Base-by-base conservation (phyloP, 306 rosid genomes). In the Prunus campanulata region DNA sequence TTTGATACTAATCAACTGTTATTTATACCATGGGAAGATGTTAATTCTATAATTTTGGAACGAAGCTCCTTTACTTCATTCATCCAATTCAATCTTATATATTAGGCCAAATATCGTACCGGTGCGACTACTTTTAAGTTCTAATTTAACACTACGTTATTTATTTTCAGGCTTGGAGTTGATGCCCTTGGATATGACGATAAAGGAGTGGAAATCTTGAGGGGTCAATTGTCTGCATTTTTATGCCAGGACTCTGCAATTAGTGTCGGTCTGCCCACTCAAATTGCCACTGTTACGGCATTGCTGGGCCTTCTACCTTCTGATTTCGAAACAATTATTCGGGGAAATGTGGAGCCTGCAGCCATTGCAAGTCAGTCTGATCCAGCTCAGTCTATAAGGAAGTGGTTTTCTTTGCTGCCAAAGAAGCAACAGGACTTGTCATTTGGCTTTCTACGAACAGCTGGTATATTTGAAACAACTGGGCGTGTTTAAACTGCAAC, bases 101-200 rank as follows among this genome's bases (percentile, higher is more conserved):
- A 32, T 60, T 35, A 42, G 52, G 66, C 76, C 15, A 20, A 35
- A 55, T 57, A 14, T 48, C 0, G 11, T 29, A 29, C n/a, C 19
- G 3, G 13, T 46, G 20, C 60, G 3, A 27, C 8, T 25, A 25
- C 68, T 52, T 32, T 59, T 57, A 20, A 24, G 16, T 12, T 44
- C 32, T 0, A 18, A 16, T 11, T 48, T 47, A 77, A 64, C 48
- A 20, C 60, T 22, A 25, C 1, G 19, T 51, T 79, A 27, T 16
- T 48, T 29, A 73, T 78, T 75, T 85, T 78, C 86, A 94, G 98
- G 90, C 82, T 81, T 59, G 96, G 97, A 73, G 86, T 91, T 71
- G 85, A 80, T 83, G 71, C 85, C 51, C 82, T 74, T 79, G 97
- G 98, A 79, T 88, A 76, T 64, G 96, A 86, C 74, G 97, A 90